Base-by-base conservation (phyloP, 108 stramenopile species). In the Fragilaria crotonensis region DNA sequence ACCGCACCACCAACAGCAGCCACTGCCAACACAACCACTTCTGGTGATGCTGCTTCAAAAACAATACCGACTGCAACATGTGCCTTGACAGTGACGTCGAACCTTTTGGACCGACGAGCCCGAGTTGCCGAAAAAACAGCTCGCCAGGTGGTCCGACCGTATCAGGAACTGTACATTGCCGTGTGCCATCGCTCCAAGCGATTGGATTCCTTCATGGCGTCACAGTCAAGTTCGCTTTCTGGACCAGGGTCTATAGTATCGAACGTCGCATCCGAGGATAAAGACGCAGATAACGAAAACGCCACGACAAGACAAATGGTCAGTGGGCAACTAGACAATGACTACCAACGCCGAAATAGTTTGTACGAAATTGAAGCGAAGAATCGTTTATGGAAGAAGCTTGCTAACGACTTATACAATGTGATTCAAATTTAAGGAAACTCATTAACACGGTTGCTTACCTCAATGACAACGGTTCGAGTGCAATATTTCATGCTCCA, bases 331-430 rank as follows among this genome's bases (percentile, higher is more conserved):
- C 41, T 17, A 17, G 41, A 44, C 17, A 17, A 44, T 17, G 41
- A 44, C 41, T 9, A 44, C 17, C 7, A 21, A 21, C 7, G 7
- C 7, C 5, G 23, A 50, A 50, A 25, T 50, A 19, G 20, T 7
- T 7, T 25, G 5, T 23, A 7, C 17, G 49, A 50, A 50, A 5
- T 50, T 19, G 49, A 50, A 50, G 23, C 20, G 20, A 50, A 50
- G 49, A 9, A n/a, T 50, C 23, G 23, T 7, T 50, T 50, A 19
- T 50, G 49, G 49, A 21, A 25, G 0, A 52, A 33, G 26, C 53
- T 52, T 31, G 51, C 20, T 1, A 41, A 62, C 50, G 48, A 52
- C 18, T 26, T 62, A 5, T 52, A 3, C 4, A 4, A 14, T 44
- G 20, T 4, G 19, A 33, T 5, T 45, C 53, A 20, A 27, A 54